A percentile compares a stretch with the other conserved stretches of the same genome.
Evolutionary conservation across 1,139 yeast genomes (phyloP).

Genomic region (Yamadazyma oceani): DNA sequence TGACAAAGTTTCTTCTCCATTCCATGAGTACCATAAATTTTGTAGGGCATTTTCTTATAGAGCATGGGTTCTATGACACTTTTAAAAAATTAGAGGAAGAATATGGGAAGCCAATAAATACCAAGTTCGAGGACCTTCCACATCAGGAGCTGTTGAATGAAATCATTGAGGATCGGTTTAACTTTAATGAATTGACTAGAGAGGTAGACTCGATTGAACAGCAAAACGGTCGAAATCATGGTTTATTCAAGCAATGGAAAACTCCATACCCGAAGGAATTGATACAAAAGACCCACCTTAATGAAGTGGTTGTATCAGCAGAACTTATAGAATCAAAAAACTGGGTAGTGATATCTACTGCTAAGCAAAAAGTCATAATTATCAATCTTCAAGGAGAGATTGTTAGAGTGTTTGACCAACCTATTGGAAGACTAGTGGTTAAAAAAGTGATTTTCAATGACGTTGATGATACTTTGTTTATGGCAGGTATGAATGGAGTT

Average conservation of each 20-base stretch:
- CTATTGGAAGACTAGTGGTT: slow-evolving; percentile 27
- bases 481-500: slow-evolving; percentile 45
- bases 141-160: slow-evolving; percentile 48
- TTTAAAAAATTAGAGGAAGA: slow-evolving; percentile 50
- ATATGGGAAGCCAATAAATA: slow-evolving; percentile 34
- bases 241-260: slow-evolving; percentile 26
- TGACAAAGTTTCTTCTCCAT: too few species aligned
- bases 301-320: slow-evolving; percentile 16
- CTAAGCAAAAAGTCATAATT: slow-evolving; percentile 25
- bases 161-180: slow-evolving; percentile 52
- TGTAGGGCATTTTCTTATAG: slow-evolving; percentile 56
- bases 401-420: slow-evolving; percentile 11
- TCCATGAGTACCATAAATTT: slow-evolving; percentile 29
- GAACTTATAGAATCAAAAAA: slow-evolving; percentile 10
- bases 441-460: slow-evolving; percentile 27
- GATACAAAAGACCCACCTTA: slow-evolving; percentile 22
- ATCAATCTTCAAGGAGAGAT: slow-evolving; percentile 18
- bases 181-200: slow-evolving; percentile 24
- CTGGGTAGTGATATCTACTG: slow-evolving; percentile 24
- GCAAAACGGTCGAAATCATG: slow-evolving; percentile 7
- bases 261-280: slow-evolving; percentile 35
- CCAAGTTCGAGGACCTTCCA: slow-evolving; percentile 15
- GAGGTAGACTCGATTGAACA: slow-evolving; percentile 14
- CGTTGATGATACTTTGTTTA: slow-evolving; percentile 17
- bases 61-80: slow-evolving; percentile 47